Evolutionary conservation across 2,329 filamentous ascomycete genomes (phyloP).

Genomic region (Penicillium sp.): DNA sequence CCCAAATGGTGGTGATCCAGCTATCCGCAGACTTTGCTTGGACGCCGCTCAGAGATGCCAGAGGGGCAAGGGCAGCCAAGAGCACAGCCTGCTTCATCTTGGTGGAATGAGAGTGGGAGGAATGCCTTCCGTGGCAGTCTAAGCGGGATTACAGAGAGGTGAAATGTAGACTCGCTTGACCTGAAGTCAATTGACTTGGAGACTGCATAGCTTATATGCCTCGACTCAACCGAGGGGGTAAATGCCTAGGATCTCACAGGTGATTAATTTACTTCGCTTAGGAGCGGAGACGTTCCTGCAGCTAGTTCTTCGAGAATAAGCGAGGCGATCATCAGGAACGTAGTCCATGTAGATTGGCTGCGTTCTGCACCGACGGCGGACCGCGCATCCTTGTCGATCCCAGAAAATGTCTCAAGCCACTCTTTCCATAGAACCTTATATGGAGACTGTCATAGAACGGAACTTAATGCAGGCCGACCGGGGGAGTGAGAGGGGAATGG

Average conservation of each 20-base stretch:
- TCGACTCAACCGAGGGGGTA: not conserved
- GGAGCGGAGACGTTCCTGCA: not conserved
- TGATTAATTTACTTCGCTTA: conserved; percentile 8
- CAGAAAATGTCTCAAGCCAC: not conserved
- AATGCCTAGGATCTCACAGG: not conserved
- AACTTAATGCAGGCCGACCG: conserved; percentile 5
- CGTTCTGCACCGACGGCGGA: not conserved
- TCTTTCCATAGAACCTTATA: not conserved
- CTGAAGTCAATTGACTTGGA: not conserved
- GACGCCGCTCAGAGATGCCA: conserved; percentile 8
- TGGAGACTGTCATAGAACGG: not conserved
- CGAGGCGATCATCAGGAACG: not conserved
- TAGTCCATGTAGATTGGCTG: not conserved
- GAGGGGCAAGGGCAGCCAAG: conserved; percentile 8
- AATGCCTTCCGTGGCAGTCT: not conserved
- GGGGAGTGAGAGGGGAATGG: conserved; percentile 1
- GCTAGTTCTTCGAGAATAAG: not conserved
- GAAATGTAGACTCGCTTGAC: not conserved
- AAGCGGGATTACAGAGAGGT: not conserved
- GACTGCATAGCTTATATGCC: not conserved
- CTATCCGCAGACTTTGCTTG: conserved; percentile 12
- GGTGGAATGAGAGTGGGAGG: not conserved
- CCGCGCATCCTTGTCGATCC: not conserved
- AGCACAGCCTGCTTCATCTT: conserved; percentile 16
- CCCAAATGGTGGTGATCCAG: conserved; percentile 26